A percentile compares a stretch with the other conserved stretches of the same genome.
phyloP scores from a whole-genome alignment of 2,329 filamentous ascomycete species.

The Cytospora leucostoma region DNA sequence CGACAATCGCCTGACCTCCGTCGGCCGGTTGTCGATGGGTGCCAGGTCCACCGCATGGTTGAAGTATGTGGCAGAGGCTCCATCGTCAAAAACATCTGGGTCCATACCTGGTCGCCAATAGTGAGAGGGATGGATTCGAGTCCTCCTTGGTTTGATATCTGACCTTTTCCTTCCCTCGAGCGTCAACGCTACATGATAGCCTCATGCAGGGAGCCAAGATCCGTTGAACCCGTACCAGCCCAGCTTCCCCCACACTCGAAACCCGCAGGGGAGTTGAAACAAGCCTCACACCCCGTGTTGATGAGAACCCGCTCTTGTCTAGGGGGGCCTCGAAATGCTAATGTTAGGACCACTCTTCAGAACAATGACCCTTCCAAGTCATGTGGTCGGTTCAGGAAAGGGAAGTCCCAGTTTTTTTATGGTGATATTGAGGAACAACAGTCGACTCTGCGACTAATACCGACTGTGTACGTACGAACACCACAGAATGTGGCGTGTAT shows the following conservation, averaged over 20 bases:
- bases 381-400: conserved; percentile 2
- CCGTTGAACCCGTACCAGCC: background rate
- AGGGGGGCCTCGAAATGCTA: conserved; percentile 1
- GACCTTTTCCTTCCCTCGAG: conserved; percentile 13
- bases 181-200: conserved; percentile 22
- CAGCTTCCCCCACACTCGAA: background rate
- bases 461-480: background rate
- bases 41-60: conserved; percentile 28
- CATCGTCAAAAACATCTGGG: conserved; percentile 20
- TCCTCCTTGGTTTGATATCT: conserved; percentile 1
- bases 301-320: background rate
- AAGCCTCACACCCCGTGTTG: background rate
- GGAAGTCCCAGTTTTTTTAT: background rate
- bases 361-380: conserved; percentile 21
- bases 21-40: conserved; percentile 27
- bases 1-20: conserved; percentile 45
- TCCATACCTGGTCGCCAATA: conserved; percentile 18
- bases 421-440: background rate
- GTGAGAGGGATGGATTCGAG: background rate
- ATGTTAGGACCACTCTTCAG: conserved; percentile 22
- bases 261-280: background rate
- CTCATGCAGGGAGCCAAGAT: conserved; percentile 10
- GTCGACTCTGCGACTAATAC: background rate
- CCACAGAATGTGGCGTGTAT: background rate
- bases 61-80: conserved; percentile 23